Evolutionary conservation across 352 stramenopile genomes (phyloP).

Genomic region (Blastocystis sp.): DNA sequence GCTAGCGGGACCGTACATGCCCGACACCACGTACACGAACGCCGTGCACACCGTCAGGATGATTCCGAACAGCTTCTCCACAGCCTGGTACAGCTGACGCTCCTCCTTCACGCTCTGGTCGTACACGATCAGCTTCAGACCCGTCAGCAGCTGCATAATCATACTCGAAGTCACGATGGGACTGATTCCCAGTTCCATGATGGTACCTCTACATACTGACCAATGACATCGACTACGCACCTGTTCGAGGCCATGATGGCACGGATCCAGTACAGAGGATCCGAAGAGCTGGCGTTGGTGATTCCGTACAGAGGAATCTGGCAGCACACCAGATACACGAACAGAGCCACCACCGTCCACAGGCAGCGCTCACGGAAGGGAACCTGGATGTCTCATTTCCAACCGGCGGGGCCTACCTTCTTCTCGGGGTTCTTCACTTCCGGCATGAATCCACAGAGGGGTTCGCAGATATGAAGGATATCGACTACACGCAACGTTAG

Average conservation of each 20-base stretch:
- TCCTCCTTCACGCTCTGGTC: constrained; percentile 97
- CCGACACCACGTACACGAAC: constrained; percentile 93
- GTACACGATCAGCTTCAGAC: constrained; percentile 94
- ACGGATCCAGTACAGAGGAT: constrained; percentile 98
- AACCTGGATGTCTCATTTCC: constrained; percentile 73
- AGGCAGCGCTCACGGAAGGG: constrained; percentile 96
- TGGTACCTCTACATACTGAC: constrained; percentile 69
- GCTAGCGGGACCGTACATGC: constrained; percentile 95
- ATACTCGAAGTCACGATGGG: constrained; percentile 95
- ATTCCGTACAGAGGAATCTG: constrained; percentile 99
- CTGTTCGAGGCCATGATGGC: constrained; percentile 96
- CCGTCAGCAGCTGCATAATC: constrained; percentile 96
- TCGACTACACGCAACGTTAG: background rate
- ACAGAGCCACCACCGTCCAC: constrained; percentile 97
- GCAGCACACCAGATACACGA: constrained; percentile 98
- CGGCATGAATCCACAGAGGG: background rate
- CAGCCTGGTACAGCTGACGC: constrained; percentile 85
- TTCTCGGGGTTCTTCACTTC: background rate
- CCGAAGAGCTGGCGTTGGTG: constrained; percentile 89
- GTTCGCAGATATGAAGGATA: constrained; percentile 20
- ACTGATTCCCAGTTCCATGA: constrained; percentile 95
- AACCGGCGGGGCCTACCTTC: no score
- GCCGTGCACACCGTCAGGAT: constrained; percentile 94
- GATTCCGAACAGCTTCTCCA: constrained; percentile 99
- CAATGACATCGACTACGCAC: background rate